These are phyloP conservation scores for Cladosporium sp. DNA, from an alignment of 2,329 filamentous ascomycete species.

Conservation along the genomic window DNA sequence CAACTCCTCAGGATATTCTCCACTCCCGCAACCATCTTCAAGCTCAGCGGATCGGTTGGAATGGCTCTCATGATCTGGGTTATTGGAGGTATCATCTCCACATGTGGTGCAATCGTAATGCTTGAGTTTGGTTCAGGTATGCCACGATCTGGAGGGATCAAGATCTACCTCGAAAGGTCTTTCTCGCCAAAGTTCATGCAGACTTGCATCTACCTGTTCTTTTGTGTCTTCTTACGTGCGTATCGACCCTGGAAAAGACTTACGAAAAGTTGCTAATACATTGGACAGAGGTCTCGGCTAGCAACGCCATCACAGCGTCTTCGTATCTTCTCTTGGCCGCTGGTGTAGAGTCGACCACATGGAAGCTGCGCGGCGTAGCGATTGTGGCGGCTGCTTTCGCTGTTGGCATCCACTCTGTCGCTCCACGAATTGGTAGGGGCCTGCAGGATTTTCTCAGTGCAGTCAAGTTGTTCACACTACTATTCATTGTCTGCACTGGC, in stretches of 20 bases:
- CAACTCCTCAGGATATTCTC: conserved; percentile 47
- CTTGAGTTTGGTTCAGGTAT: conserved; percentile 66
- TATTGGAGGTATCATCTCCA: conserved; percentile 57
- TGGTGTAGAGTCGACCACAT: not conserved
- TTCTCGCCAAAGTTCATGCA: conserved; percentile 46
- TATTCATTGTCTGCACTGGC: not conserved
- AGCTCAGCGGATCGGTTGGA: conserved; percentile 57
- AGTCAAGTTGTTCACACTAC: not conserved
- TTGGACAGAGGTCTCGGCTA: not conserved
- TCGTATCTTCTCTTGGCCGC: not conserved
- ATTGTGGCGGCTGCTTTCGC: not conserved
- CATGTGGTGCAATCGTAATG: conserved; percentile 62
- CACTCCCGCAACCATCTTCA: conserved; percentile 59
- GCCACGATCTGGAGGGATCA: conserved; percentile 64
- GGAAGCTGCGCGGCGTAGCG: not conserved
- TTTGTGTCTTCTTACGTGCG: not conserved
- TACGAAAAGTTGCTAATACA: not conserved
- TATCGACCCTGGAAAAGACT: not conserved
- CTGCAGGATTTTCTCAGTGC: not conserved
- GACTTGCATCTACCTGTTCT: conserved; percentile 2
- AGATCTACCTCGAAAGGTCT: conserved; percentile 66
- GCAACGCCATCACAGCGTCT: not conserved
- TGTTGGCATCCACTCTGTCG: not conserved
- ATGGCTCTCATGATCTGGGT: conserved; percentile 58
- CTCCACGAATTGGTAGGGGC: not conserved